Conservation (phyloP, 202 grass and related monocot genomes). For the Hordeum pubiflorum region DNA sequence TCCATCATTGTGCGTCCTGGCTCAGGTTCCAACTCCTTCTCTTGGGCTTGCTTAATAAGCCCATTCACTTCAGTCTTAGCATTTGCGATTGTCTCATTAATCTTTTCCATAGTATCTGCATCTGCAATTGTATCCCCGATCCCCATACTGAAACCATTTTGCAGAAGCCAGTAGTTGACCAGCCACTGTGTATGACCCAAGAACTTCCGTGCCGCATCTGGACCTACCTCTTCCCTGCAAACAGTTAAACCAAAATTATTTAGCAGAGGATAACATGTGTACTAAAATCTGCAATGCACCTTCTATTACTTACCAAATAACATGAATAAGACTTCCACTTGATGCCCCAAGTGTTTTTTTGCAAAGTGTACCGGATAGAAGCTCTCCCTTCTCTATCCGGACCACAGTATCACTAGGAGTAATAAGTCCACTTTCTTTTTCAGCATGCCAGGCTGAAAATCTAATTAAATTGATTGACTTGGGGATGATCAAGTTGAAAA, state of each 20-base stretch:
- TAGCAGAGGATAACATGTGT: background rate
- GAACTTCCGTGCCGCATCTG: conserved; percentile 86
- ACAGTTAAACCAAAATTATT: conserved; percentile 20
- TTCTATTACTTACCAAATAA: too few relatives aligned
- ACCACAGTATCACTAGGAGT: too few relatives aligned
- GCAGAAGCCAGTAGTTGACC: conserved; percentile 95
- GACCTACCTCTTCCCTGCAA: conserved; percentile 88
- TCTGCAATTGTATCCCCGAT: conserved; percentile 99
- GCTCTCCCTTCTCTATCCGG: too few relatives aligned
- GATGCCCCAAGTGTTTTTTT: too few relatives aligned
- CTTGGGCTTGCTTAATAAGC: conserved; percentile 59
- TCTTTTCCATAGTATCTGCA: conserved; percentile 72
- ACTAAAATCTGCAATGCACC: background rate
- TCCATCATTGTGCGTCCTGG: conserved; percentile 93
- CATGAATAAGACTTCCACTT: too few relatives aligned
- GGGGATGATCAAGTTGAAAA: conserved; percentile 32
- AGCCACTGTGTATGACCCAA: conserved; percentile 90
- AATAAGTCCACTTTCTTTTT: too few relatives aligned
- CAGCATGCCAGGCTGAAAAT: conserved; percentile 75
- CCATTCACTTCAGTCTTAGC: conserved; percentile 90
- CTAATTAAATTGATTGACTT: conserved; percentile 89
- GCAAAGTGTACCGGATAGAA: too few relatives aligned
- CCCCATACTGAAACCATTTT: conserved; percentile 90
- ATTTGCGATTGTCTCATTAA: conserved; percentile 72
- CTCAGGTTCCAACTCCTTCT: conserved; percentile 72